A percentile compares a stretch with the other conserved stretches of the same genome.
phyloP scores from a whole-genome alignment of 257 asterid species.

The Striga asiatica region DNA sequence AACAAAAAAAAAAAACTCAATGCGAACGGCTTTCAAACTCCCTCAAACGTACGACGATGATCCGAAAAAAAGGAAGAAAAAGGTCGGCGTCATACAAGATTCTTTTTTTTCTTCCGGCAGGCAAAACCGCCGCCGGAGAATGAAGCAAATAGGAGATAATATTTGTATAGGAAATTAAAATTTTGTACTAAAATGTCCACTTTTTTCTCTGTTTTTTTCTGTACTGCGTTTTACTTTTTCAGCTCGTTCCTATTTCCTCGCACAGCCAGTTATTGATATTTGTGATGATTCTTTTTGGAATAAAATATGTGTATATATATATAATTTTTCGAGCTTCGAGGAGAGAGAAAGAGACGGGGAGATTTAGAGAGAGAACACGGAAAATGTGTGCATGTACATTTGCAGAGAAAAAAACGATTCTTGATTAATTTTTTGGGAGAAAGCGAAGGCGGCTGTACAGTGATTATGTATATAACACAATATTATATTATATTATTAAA shows the following conservation, averaged over 20 bases:
- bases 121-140: slow-evolving; percentile 25
- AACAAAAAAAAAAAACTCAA: background rate
- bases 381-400: background rate
- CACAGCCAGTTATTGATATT: slow-evolving; percentile 1
- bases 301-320: too few species aligned
- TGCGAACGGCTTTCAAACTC: background rate
- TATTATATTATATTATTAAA: too few species aligned
- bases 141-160: background rate
- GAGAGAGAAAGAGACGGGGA: background rate
- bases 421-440: too few species aligned
- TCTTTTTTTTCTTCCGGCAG: slow-evolving; percentile 20
- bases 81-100: background rate
- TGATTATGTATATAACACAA: too few species aligned
- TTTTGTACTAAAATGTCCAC: background rate
- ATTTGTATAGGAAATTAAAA: background rate
- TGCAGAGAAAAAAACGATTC: background rate
- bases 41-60: background rate
- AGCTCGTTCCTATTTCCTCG: slow-evolving; percentile 17
- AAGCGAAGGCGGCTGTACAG: too few species aligned
- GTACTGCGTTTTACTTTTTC: too few species aligned
- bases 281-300: too few species aligned
- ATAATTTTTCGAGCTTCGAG: background rate
- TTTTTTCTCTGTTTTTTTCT: background rate
- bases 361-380: background rate
- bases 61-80: background rate